Conservation (phyloP, 345 rosid species). For the Ailanthus altissimus region DNA sequence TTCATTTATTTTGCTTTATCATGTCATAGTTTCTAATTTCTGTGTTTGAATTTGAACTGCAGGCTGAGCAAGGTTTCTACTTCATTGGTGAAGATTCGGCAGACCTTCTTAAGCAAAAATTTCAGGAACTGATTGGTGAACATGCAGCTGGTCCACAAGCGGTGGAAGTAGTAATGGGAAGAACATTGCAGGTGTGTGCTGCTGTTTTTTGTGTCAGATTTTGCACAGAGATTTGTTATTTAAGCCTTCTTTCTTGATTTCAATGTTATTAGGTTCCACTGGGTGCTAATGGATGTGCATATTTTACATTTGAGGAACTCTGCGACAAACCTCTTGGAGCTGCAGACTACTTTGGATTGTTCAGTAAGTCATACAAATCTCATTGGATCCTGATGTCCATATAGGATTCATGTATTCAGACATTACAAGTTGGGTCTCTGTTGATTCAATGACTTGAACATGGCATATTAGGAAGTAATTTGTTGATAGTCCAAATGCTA, state of each 20-base stretch:
- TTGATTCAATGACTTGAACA: slow-evolving; percentile 12
- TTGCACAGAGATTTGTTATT: neutral
- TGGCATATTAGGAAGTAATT: slow-evolving; percentile 9
- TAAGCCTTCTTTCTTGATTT: neutral
- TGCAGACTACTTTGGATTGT: slow-evolving; percentile 95
- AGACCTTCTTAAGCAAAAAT: slow-evolving; percentile 58
- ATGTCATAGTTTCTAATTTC: slow-evolving; percentile 13
- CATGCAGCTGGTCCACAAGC: slow-evolving; percentile 53
- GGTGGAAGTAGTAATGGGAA: slow-evolving; percentile 96
- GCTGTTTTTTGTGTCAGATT: neutral
- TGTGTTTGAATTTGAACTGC: slow-evolving; percentile 21
- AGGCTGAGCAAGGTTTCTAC: slow-evolving; percentile 96
- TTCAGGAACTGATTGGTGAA: slow-evolving; percentile 67
- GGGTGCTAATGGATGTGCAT: slow-evolving; percentile 92
- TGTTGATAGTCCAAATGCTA: neutral
- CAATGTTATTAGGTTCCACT: slow-evolving; percentile 57
- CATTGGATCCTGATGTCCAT: slow-evolving; percentile 1
- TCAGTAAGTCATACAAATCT: slow-evolving; percentile 60
- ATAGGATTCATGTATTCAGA: neutral
- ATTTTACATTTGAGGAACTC: slow-evolving; percentile 82
- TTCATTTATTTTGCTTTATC: slow-evolving; percentile 14
- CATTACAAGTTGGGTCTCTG: neutral
- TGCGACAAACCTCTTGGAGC: slow-evolving; percentile 97
- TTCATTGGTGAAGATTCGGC: slow-evolving; percentile 72
- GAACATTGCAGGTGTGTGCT: slow-evolving; percentile 64